Conservation (phyloP, 1,284 basidiomycete species). For the Bondarzewia mesenterica region DNA sequence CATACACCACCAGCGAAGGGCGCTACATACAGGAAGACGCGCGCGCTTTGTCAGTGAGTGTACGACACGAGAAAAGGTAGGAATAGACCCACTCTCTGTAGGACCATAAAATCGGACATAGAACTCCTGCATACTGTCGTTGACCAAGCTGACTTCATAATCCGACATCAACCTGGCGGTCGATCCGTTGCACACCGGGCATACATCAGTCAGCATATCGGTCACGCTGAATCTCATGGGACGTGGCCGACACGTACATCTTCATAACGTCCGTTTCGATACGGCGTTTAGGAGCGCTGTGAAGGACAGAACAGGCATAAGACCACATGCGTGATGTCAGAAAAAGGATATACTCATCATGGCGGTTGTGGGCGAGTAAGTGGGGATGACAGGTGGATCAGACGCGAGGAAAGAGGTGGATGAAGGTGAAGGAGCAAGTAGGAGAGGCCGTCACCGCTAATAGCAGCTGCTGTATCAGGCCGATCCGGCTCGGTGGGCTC, state of each 20-base stretch:
- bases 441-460: too few relatives aligned
- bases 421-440: not conserved
- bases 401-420: not conserved
- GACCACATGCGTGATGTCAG: not conserved
- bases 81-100: constrained; percentile 71
- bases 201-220: not conserved
- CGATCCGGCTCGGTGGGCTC: too few relatives aligned
- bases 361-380: not conserved
- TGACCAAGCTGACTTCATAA: constrained; percentile 94
- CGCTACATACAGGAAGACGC: constrained; percentile 41
- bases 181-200: not conserved
- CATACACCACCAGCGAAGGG: constrained; percentile 95
- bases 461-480: too few relatives aligned
- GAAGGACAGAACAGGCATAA: constrained; percentile 1
- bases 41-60: constrained; percentile 2
- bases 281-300: constrained; percentile 79
- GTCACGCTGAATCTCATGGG: not conserved
- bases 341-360: constrained; percentile 25
- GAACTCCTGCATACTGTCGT: constrained; percentile 99
- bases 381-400: not conserved
- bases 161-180: constrained; percentile 88
- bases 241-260: constrained; percentile 58
- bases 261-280: constrained; percentile 99
- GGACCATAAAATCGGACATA: constrained; percentile 95
- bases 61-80: not conserved